A percentile compares a stretch with the other conserved stretches of the same genome.
phyloP scores from a whole-genome alignment of 257 asterid genomes.

The Anisodus acutangulus region DNA sequence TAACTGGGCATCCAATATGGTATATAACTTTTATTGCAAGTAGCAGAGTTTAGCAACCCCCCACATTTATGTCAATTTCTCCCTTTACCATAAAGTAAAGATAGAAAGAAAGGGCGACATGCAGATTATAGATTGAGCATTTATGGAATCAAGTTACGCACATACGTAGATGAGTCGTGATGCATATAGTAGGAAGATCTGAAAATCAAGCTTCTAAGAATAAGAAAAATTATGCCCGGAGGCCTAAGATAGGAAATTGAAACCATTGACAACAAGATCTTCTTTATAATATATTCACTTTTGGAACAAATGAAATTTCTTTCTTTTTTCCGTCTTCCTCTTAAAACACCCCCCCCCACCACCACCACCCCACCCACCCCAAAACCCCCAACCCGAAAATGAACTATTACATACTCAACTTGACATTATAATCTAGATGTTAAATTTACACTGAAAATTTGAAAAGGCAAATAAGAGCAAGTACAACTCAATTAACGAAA shows the following conservation, averaged over 20 bases:
- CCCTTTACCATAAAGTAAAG: background rate
- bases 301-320: background rate
- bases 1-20: background rate
- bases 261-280: slow-evolving; percentile 17
- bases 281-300: background rate
- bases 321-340: background rate
- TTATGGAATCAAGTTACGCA: background rate
- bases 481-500: background rate
- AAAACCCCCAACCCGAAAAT: background rate
- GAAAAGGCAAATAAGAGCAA: background rate
- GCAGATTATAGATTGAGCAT: slow-evolving; percentile 8
- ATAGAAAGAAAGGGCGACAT: no score
- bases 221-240: background rate
- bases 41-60: background rate
- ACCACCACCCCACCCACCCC: background rate
- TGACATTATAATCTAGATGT: background rate
- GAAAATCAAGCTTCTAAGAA: background rate
- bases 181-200: background rate
- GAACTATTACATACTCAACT: background rate
- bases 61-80: background rate
- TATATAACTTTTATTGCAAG: background rate
- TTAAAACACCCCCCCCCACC: background rate
- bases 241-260: background rate
- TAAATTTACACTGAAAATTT: background rate
- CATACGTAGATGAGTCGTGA: background rate